These are phyloP conservation scores for Trichoderma brevicompactum DNA, from an alignment of 2,329 filamentous ascomycete species.

Conservation along the genomic window DNA sequence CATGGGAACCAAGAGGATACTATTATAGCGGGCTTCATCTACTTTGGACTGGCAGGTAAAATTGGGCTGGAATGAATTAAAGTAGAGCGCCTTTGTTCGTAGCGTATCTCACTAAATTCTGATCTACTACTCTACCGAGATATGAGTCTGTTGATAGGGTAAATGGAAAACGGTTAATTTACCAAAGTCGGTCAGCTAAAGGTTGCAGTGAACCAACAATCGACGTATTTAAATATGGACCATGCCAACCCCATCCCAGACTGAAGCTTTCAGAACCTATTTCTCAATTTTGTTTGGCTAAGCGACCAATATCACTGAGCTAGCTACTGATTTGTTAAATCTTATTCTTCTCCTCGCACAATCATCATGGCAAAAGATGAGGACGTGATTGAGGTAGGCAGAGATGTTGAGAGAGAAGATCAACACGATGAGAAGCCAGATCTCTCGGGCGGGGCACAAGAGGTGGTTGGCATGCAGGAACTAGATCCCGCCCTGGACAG, in stretches of 20 bases:
- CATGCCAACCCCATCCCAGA: neutral
- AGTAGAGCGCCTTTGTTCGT: constrained; percentile 7
- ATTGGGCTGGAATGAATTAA: neutral
- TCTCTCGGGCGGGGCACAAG: neutral
- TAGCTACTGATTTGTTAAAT: neutral
- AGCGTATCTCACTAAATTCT: constrained; percentile 5
- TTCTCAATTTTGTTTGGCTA: constrained; percentile 1
- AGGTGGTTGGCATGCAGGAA: constrained; percentile 24
- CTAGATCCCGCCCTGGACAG: constrained; percentile 22
- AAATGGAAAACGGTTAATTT: constrained; percentile 8
- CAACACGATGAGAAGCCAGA: constrained; percentile 4
- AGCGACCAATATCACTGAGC: neutral
- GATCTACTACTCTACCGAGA: neutral
- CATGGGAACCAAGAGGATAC: neutral
- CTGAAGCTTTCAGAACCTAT: neutral
- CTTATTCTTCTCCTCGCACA: neutral
- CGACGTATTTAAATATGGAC: constrained; percentile 2
- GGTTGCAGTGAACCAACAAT: neutral
- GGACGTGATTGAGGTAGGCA: constrained; percentile 2
- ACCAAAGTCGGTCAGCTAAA: neutral
- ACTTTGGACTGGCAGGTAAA: neutral
- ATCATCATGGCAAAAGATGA: constrained; percentile 18
- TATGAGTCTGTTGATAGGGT: constrained; percentile 8
- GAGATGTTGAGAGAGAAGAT: constrained; percentile 8
- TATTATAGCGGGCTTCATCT: neutral